Base-by-base conservation (phyloP, 78 protist genomes). In the Salpingoeca rosetta region DNA sequence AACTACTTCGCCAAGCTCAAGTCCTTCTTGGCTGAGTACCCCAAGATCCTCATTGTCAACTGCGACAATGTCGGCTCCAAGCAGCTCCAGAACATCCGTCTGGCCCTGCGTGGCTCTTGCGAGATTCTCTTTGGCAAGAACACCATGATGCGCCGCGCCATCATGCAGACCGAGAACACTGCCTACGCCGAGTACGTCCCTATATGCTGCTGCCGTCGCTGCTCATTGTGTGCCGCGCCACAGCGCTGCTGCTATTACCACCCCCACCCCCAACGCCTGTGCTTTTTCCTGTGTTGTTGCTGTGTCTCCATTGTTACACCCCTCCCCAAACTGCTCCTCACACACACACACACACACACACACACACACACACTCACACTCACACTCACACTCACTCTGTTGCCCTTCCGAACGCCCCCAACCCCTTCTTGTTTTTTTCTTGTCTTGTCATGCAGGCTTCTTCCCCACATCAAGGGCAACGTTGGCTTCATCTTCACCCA, bases 91-190 rank as follows among this genome's bases (percentile, higher is more conserved):
- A 81, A 90, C 72, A 95, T 95, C 92, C 92, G 99, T 43, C 51
- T 72, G 31, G 85, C 97, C 36, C 95, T 97, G 79, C 96, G 99
- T 57, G 98, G 97, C n/a, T 56, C 86, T 44, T 99, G 97, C 41
- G 94, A 65, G 78, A 37, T 98, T 24, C 91, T 97, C 84, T 92
- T 94, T 96, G 99, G 99, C 41, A 98, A 98, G 95, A 98, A 97
- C 95, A 95, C 99, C 73, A 88, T 96, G 92, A 90, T 97, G 83
- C 93, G 95, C 88, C 92, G 92, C 86, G 91, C 84, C 80, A 7
- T 51, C 65, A 7, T 51, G 31, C 31, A 51, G 31, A 7, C 7
- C 65, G 65, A 51, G 65, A 51, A 51, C 65, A 17, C 7, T 7
- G 17, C 17, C 65, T 51, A 22, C 65, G 31, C 7, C 65, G 65